Base-by-base conservation (phyloP, 768 basidiomycete species). In the Brasilioporus rufonigricans region DNA sequence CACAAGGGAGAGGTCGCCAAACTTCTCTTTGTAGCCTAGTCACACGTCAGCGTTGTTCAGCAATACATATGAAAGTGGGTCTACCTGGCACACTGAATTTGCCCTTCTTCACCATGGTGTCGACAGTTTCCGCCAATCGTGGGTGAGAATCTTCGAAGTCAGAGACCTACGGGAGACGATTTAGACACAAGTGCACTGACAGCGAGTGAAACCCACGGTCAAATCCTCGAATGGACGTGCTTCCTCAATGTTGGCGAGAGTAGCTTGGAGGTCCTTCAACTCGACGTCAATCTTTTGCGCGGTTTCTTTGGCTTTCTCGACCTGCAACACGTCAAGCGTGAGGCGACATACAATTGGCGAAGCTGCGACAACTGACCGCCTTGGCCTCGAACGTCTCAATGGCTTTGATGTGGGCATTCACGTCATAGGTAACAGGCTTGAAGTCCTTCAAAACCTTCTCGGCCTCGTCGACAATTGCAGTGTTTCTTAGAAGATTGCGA, bases 221-320 rank as follows among this genome's bases (percentile, higher is more conserved):
- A 99, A 81, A 65, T 98, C 91, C 70, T 98, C 94, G 76, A 99
- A 97, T 9, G 96, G 91, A 75, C 97, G 88, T 40, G 95, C 94
- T 48, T 95, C 86, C 78, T 98, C 90, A 58, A 99, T 98, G 82
- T 99, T 97, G 62, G 89, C 86, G 57, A 98, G 87, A 26, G 97
- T 98, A 40, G 83, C 85, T 74, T 93, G 87, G 62, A 99, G 88
- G 65, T 92, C 86, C 73, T 88, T 84, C 63, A 98, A 80, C 75
- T 98, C 96, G 40, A 85, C 75, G 57, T 95, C 89, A 63, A 98
- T 93, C 77, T 96, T 92, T 64, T 82, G 74, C 60, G 89, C 86
- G 12, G 96, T 96, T 73, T 90, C 88, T 75, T 91, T 80, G 52
- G 97, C 96, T 62, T 89, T 91, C 46, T 80, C 84, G 61, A 98